A percentile compares a stretch with the other conserved stretches of the same genome.
Evolutionary conservation across 2,329 filamentous ascomycete species (phyloP).

Genomic region (Lachnellula arida): DNA sequence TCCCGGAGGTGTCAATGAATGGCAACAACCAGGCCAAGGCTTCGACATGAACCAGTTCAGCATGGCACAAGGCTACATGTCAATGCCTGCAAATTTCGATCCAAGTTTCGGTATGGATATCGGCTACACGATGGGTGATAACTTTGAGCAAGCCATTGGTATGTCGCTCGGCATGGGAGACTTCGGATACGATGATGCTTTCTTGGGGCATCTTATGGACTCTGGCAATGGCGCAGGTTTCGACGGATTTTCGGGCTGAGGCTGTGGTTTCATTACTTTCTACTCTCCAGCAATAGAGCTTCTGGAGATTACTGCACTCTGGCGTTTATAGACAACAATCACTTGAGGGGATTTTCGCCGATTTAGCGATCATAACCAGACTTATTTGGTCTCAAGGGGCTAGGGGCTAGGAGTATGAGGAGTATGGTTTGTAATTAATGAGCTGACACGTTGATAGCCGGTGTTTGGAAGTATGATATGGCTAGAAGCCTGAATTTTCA

Average conservation of each 20-base stretch:
- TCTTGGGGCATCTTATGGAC: slow-evolving; percentile 28
- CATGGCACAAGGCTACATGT: slow-evolving; percentile 13
- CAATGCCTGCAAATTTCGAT: slow-evolving; percentile 24
- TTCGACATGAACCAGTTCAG: slow-evolving; percentile 13
- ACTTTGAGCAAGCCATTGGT: slow-evolving; percentile 32
- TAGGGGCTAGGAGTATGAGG: too few species aligned
- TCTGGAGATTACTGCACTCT: background rate
- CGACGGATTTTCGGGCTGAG: slow-evolving; percentile 11
- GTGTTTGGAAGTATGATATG: too few species aligned
- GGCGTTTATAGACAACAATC: background rate
- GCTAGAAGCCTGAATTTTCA: too few species aligned
- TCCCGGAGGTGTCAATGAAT: slow-evolving; percentile 18
- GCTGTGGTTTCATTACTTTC: background rate
- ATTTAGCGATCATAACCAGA: too few species aligned
- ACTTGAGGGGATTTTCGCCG: too few species aligned
- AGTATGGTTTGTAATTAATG: too few species aligned
- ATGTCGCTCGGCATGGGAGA: slow-evolving; percentile 31
- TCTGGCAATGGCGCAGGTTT: slow-evolving; percentile 16
- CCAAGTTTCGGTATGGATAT: slow-evolving; percentile 27
- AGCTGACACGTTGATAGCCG: too few species aligned
- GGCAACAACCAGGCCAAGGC: slow-evolving; percentile 14
- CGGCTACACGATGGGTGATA: slow-evolving; percentile 29
- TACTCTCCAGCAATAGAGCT: too few species aligned
- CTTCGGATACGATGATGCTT: slow-evolving; percentile 28
- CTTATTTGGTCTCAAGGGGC: too few species aligned